Evolutionary conservation across 2,329 filamentous ascomycete genomes (phyloP).

Genomic region (Aspergillus piperis): DNA sequence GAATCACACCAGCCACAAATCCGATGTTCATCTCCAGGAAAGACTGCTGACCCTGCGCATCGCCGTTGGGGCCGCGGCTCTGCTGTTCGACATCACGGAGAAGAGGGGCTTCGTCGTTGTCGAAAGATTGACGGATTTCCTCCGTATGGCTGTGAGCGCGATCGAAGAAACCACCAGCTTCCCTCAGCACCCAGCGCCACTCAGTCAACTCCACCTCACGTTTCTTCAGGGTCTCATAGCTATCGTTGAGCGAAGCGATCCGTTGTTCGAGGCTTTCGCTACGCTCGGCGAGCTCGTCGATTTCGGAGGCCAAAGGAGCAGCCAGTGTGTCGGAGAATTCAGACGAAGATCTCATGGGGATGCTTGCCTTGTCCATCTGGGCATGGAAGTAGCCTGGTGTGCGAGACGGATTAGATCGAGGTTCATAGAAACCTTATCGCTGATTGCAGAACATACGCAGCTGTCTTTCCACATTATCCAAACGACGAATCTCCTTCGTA

Average conservation of each 20-base stretch:
- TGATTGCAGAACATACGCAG: slow-evolving; percentile 66
- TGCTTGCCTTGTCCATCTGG: slow-evolving; percentile 92
- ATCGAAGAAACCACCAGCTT: slow-evolving; percentile 97
- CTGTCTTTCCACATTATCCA: slow-evolving; percentile 98
- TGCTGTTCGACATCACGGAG: slow-evolving; percentile 91
- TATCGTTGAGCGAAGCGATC: slow-evolving; percentile 89
- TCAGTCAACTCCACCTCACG: slow-evolving; percentile 94
- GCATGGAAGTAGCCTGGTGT: slow-evolving; percentile 80
- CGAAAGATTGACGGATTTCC: slow-evolving; percentile 86
- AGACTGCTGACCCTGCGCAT: slow-evolving; percentile 70
- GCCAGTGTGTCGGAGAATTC: slow-evolving; percentile 86
- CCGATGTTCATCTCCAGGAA: slow-evolving; percentile 99
- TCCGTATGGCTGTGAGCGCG: slow-evolving; percentile 94
- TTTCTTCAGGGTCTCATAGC: slow-evolving; percentile 98
- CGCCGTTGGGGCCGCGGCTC: slow-evolving; percentile 61
- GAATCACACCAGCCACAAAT: slow-evolving; percentile 94
- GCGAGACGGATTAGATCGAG: slow-evolving; percentile 5
- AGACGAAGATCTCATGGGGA: slow-evolving; percentile 84
- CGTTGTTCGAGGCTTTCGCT: slow-evolving; percentile 91
- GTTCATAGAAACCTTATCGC: neutral
- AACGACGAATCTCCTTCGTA: slow-evolving; percentile 92
- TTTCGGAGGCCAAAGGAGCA: slow-evolving; percentile 87
- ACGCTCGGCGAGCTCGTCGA: slow-evolving; percentile 91
- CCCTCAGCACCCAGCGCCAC: slow-evolving; percentile 96
- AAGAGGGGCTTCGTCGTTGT: slow-evolving; percentile 87